Evolutionary conservation across 2,329 filamentous ascomycete genomes (phyloP).

Genomic region (Trichoderma lentiforme): DNA sequence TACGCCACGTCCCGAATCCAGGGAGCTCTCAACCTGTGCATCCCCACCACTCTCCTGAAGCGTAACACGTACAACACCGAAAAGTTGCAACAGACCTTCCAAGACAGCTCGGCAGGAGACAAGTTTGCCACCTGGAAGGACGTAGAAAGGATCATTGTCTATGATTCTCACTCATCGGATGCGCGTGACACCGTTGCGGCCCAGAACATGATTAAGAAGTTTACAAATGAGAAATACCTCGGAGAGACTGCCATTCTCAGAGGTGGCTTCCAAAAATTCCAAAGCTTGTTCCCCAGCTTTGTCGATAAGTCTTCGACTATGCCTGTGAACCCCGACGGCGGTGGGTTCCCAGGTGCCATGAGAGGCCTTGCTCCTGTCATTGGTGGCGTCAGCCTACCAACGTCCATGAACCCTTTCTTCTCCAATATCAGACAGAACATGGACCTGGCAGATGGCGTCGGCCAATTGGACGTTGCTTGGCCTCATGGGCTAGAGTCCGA

Average conservation of each 20-base stretch:
- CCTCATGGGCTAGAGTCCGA: slow-evolving; percentile 46
- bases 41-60: slow-evolving; percentile 90
- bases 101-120: slow-evolving; percentile 63
- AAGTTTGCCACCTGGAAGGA: slow-evolving; percentile 75
- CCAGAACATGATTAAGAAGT: slow-evolving; percentile 90
- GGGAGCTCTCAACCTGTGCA: slow-evolving; percentile 87
- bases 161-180: slow-evolving; percentile 74
- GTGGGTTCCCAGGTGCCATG: slow-evolving; percentile 44
- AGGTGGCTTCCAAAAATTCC: slow-evolving; percentile 77
- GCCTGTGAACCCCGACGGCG: slow-evolving; percentile 29
- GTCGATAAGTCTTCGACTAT: slow-evolving; percentile 52
- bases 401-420: slow-evolving; percentile 77
- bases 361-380: slow-evolving; percentile 65
- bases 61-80: slow-evolving; percentile 84
- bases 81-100: slow-evolving; percentile 85
- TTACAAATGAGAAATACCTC: slow-evolving; percentile 75
- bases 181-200: slow-evolving; percentile 77
- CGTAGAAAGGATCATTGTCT: slow-evolving; percentile 77
- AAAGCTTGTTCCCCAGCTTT: slow-evolving; percentile 60
- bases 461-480: slow-evolving; percentile 63
- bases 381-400: slow-evolving; percentile 81
- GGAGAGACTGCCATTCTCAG: slow-evolving; percentile 72
- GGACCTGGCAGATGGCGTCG: slow-evolving; percentile 89
- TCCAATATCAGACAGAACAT: slow-evolving; percentile 95
- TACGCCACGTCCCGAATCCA: slow-evolving; percentile 71